Base-by-base conservation (phyloP, 306 rosid species). In the Mimosa bimucronata region DNA sequence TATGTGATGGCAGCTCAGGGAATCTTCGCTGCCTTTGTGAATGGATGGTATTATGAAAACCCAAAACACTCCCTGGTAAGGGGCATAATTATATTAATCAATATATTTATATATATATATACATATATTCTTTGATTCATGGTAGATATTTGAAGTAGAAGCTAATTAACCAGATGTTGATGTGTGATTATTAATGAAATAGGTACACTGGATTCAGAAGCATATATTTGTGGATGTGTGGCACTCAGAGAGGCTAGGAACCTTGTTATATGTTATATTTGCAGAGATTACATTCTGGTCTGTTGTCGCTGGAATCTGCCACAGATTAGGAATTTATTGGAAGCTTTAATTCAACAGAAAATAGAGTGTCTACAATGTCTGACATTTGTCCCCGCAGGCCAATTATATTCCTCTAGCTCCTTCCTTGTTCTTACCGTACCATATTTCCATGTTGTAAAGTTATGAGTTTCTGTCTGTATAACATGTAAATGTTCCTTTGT, bases 1-100 rank as follows among this genome's bases (percentile, higher is more conserved):
- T 94, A 83, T 85, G 96, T 92, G 80, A 76, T 94, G 94, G 97
- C 96, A 55, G 98, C 97, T 16, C 83, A 94, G 34, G 97, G 96
- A 7, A 94, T 94, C 67, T 92, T 94, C 15, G 98, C 97, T 26
- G 97, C 96, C 61, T 94, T 94, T 74, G 86, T 94, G 29, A 94
- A 94, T 80, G 98, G 96, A 23, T 92, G 97, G 98, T 94, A 80
- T 72, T 92, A 92, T 79, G 80, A 82, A 74, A 55, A 80, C 66
- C 83, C 88, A 77, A 68, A 81, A 4, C 87, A 83, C 13, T 41
- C 89, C 13, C 79, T 94, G 6, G 97, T 92, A 87, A 82, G 94
- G 84, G 34, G 2, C 31, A 52, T 9, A 50, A 10, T 7, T 12
- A 55, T n/a, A n/a, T n/a, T n/a, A n/a, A n/a, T n/a, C n/a, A n/a